phyloP scores from a whole-genome alignment of 2,329 filamentous ascomycete genomes.

The Venturia nashicola region DNA sequence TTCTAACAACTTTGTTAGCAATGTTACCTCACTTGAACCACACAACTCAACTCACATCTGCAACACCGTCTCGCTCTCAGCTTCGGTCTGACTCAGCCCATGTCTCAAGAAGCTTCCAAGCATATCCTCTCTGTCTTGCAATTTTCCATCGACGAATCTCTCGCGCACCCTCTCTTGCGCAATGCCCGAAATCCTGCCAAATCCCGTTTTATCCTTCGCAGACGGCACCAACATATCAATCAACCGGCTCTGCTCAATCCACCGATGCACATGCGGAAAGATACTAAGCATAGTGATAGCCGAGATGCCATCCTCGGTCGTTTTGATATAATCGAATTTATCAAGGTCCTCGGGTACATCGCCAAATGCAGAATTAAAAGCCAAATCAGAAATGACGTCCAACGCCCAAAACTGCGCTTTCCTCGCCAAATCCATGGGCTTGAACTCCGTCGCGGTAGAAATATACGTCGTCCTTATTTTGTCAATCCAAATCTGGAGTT shows the following conservation, averaged over 20 bases:
- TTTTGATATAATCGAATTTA: constrained; percentile 29
- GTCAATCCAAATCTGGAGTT: constrained; percentile 20
- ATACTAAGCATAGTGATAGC: constrained; percentile 33
- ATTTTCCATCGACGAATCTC: constrained; percentile 23
- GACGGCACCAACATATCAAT: constrained; percentile 9
- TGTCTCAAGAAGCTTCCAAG: constrained; percentile 39
- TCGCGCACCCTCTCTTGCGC: constrained; percentile 35
- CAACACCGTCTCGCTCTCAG: constrained; percentile 31
- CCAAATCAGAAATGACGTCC: constrained; percentile 28
- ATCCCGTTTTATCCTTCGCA: constrained; percentile 11
- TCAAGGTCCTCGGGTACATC: constrained; percentile 37
- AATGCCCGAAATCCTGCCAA: constrained; percentile 17
- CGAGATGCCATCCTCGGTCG: constrained; percentile 23
- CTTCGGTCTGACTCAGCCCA: constrained; percentile 29
- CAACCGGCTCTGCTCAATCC: constrained; percentile 9
- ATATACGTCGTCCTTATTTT: constrained; percentile 23
- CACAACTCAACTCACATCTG: constrained; percentile 21
- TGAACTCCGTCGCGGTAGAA: constrained; percentile 18
- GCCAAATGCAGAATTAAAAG: constrained; percentile 35
- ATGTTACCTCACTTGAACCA: not conserved
- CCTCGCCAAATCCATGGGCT: constrained; percentile 23
- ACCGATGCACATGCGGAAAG: constrained; percentile 26
- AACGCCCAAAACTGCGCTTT: constrained; percentile 28
- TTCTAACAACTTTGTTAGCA: constrained; percentile 16
- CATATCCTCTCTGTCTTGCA: constrained; percentile 35